Evolutionary conservation across 73 alveolate species (phyloP).

Genomic region (Paramecium octaurelia): DNA sequence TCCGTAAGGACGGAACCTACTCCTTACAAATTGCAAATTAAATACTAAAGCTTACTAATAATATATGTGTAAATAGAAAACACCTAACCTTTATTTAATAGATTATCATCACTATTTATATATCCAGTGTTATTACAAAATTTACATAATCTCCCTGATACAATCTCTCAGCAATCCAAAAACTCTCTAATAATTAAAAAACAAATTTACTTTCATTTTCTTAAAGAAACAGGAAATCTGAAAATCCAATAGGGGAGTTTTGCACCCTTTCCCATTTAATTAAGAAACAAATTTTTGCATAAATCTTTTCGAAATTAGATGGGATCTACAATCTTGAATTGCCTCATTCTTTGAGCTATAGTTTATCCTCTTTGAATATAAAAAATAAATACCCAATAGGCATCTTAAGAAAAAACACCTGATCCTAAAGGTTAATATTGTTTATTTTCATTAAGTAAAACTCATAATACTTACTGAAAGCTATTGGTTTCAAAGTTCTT

Average conservation of each 20-base stretch:
- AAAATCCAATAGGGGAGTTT: background rate
- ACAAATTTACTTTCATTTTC: background rate
- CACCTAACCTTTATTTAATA: too few relatives aligned
- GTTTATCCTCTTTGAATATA: background rate
- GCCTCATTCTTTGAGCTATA: background rate
- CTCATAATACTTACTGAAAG: background rate
- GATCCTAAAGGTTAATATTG: background rate
- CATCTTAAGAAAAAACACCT: background rate
- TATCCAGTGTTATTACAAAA: background rate
- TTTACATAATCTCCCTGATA: background rate
- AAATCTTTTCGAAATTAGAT: background rate
- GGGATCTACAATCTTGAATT: conserved; percentile 10
- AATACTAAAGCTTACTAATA: too few relatives aligned
- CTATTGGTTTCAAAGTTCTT: background rate
- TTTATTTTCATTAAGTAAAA: background rate
- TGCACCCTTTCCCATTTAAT: background rate
- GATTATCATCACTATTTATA: too few relatives aligned
- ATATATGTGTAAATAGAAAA: too few relatives aligned
- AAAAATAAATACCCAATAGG: background rate
- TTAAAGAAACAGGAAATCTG: background rate
- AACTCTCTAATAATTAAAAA: background rate
- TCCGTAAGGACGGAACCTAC: too few relatives aligned
- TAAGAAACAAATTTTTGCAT: background rate
- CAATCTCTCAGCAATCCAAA: conserved; percentile 14
- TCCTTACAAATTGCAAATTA: too few relatives aligned